phyloP scores from a whole-genome alignment of 2,329 filamentous ascomycete species.

The Talaromyces funiculosus region DNA sequence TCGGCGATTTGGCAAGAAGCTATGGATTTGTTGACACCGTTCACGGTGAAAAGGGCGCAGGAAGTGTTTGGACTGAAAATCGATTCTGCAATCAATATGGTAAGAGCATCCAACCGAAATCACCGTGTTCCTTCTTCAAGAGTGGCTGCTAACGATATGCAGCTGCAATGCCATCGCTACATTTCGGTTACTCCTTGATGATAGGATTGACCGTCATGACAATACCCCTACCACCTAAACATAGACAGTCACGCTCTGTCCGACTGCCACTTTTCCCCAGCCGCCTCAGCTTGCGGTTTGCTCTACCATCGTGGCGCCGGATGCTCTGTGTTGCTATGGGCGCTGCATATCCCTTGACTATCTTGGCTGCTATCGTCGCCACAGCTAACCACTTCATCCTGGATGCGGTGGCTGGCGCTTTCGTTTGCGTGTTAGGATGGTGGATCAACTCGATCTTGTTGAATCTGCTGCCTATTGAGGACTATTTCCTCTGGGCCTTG shows the following conservation, averaged over 20 bases:
- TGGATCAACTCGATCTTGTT: constrained; percentile 49
- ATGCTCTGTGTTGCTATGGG: constrained; percentile 48
- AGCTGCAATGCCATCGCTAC: constrained; percentile 70
- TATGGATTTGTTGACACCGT: constrained; percentile 57
- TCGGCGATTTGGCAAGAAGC: constrained; percentile 55
- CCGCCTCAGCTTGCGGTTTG: constrained; percentile 25
- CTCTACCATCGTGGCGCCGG: constrained; percentile 48
- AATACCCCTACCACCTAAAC: constrained; percentile 55
- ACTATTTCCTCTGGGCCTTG: constrained; percentile 60
- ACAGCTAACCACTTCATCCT: constrained; percentile 69
- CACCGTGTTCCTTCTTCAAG: neutral
- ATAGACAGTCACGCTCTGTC: constrained; percentile 38
- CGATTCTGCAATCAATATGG: constrained; percentile 71
- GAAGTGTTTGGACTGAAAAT: constrained; percentile 67
- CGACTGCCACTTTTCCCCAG: constrained; percentile 26
- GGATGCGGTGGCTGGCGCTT: constrained; percentile 63
- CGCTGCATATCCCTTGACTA: constrained; percentile 58
- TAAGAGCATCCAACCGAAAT: constrained; percentile 24
- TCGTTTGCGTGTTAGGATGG: constrained; percentile 63
- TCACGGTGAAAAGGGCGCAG: constrained; percentile 53
- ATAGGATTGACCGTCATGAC: constrained; percentile 65
- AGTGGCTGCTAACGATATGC: neutral
- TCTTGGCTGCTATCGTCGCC: constrained; percentile 62
- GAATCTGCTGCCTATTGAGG: constrained; percentile 61
- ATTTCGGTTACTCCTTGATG: constrained; percentile 70